phyloP scores from a whole-genome alignment of 805 yeast species.

The Grigorovia humatica region DNA sequence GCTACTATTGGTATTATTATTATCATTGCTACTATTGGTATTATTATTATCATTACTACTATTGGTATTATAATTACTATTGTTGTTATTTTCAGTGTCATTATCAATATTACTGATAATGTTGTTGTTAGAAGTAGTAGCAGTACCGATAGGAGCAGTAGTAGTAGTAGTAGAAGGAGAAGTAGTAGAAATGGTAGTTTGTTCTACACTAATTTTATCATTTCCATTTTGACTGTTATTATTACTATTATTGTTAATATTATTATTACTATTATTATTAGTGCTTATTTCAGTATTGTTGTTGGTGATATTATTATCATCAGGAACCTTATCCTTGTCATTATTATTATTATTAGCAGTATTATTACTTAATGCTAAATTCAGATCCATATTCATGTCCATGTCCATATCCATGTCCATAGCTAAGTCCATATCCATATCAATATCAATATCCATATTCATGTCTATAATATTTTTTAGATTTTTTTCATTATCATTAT shows the following conservation, averaged over 20 bases:
- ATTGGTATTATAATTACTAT: too few species aligned
- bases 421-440: not conserved
- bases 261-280: not conserved
- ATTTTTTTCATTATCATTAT: slow-evolving; percentile 3
- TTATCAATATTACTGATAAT: not conserved
- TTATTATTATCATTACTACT: too few species aligned
- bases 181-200: not conserved
- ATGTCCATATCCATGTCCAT: not conserved
- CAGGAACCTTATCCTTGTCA: not conserved
- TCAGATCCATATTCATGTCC: not conserved
- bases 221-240: too few species aligned
- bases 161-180: not conserved
- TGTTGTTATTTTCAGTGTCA: not conserved
- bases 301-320: not conserved
- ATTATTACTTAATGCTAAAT: not conserved
- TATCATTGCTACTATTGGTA: not conserved
- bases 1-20: not conserved
- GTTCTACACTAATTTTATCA: not conserved
- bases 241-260: not conserved
- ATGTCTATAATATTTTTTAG: not conserved
- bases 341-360: too few species aligned
- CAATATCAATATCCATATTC: not conserved
- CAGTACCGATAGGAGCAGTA: too few species aligned
- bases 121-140: too few species aligned
- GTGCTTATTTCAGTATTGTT: not conserved